Evolutionary conservation across 2,329 filamentous ascomycete species (phyloP).

Genomic region (Pseudogymnoascus sp.): DNA sequence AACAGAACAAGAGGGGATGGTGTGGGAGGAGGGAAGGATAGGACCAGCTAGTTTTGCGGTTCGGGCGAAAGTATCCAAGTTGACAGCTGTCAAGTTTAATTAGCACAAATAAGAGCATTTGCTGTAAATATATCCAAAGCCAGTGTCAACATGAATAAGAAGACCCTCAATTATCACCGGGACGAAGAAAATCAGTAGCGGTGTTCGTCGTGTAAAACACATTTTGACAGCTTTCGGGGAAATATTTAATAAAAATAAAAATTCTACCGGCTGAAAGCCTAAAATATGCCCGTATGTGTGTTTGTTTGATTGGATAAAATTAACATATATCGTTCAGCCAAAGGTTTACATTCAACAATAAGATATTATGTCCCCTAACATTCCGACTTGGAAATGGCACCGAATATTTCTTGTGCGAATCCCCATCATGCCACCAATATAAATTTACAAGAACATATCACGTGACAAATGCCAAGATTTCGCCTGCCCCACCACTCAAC

Average conservation of each 20-base stretch:
- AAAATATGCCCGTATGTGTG: not conserved
- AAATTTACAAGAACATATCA: not conserved
- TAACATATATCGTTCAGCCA: not conserved
- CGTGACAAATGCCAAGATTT: constrained; percentile 8
- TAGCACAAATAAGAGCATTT: not conserved
- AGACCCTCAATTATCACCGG: not conserved
- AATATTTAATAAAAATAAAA: not conserved
- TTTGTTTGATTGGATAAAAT: not conserved
- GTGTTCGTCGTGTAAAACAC: not conserved
- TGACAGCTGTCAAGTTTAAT: not conserved
- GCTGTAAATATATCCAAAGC: not conserved
- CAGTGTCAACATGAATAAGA: not conserved
- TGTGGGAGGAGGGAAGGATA: not conserved
- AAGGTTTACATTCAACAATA: not conserved
- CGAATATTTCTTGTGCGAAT: not conserved
- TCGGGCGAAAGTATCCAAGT: not conserved
- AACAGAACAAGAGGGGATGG: not conserved
- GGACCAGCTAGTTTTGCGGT: not conserved
- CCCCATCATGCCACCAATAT: not conserved
- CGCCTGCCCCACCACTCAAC: constrained; percentile 9
- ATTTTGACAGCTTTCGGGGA: not conserved
- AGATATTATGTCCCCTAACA: not conserved
- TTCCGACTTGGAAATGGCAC: not conserved
- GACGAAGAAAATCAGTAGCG: not conserved
- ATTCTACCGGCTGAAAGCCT: not conserved